Base-by-base conservation (phyloP, 352 stramenopile genomes). In the Plasmopara muralis region DNA sequence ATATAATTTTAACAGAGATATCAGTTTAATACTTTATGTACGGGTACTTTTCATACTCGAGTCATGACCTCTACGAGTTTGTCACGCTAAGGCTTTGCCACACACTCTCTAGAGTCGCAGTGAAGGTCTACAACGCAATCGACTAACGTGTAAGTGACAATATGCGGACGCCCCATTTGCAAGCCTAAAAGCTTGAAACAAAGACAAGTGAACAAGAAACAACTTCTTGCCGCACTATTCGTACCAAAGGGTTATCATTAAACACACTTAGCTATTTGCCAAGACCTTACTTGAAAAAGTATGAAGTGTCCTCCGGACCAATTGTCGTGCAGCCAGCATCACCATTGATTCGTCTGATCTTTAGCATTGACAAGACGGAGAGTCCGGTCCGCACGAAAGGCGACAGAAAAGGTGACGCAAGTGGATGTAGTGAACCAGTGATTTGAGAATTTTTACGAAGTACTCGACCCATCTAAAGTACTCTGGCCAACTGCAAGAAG, bases 151-250 rank as follows among this genome's bases (percentile, higher is more conserved):
- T 25, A 3, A 3, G 20, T 25, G 20, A 3, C 3, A 25, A 25
- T 25, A 3, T 1, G 20, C 72, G 74, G 44, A 86, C 53, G 50
- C 84, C 74, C 74, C 73, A 86, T 43, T 67, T 38, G 50, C 77
- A 88, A 8, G 62, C 61, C 77, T 88, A 25, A 3, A 50, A 33
- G 16, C 3, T 25, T n/a, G n/a, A 9, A 50, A n/a, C 1, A 25
- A 30, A 13, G 34, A 50, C 4, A 15, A 16, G 13, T 43, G 1
- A 14, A 25, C 18, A 20, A 52, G 40, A 29, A 9, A 12, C 28
- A 13, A 34, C 25, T 34, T 50, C 14, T 25, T 43, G 20, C 7
- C 10, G 18, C 30, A 43, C 7, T n/a, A 9, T 52, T 42, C 41
- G 13, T 68, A 78, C 72, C 66, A 77, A 66, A 0, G 68, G 68